A percentile compares a stretch with the other conserved stretches of the same genome.
phyloP scores from a whole-genome alignment of 2,329 filamentous ascomycete species.

The Hypoxylon sp. region DNA sequence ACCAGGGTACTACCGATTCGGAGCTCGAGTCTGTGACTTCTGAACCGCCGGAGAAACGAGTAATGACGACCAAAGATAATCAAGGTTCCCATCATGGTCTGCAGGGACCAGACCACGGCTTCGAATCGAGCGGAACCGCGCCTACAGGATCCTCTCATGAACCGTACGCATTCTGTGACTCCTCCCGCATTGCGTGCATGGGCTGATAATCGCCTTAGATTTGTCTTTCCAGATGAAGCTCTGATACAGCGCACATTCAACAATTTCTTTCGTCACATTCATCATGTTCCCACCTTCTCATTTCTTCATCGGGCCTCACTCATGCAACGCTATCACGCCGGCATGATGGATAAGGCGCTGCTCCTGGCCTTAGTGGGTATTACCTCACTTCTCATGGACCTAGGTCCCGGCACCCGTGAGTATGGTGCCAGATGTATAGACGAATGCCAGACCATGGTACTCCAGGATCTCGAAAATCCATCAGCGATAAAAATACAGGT shows the following conservation, averaged over 20 bases:
- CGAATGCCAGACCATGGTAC: conserved; percentile 65
- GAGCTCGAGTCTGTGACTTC: conserved; percentile 52
- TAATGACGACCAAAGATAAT: conserved; percentile 50
- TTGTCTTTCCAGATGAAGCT: conserved; percentile 58
- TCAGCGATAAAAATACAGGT: conserved; percentile 67
- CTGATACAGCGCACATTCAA: conserved; percentile 66
- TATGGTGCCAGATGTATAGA: conserved; percentile 68
- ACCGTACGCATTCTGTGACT: conserved; percentile 45
- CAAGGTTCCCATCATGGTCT: conserved; percentile 51
- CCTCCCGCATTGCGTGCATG: conserved; percentile 24
- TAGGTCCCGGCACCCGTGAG: conserved; percentile 64
- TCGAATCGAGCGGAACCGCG: conserved; percentile 39
- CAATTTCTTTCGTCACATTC: conserved; percentile 69
- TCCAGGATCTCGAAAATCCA: conserved; percentile 66
- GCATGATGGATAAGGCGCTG: conserved; percentile 66
- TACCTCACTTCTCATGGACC: conserved; percentile 67
- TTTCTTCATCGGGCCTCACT: conserved; percentile 70
- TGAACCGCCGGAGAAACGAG: conserved; percentile 52
- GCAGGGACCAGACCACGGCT: conserved; percentile 47
- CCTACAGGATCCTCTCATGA: conserved; percentile 43
- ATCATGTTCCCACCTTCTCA: conserved; percentile 70
- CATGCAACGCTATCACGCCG: conserved; percentile 69
- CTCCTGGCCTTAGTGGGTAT: conserved; percentile 68
- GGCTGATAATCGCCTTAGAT: conserved; percentile 55
- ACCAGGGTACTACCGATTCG: conserved; percentile 49